phyloP scores from a whole-genome alignment of 2,329 filamentous ascomycete genomes.

The Fusarium verticillioides region DNA sequence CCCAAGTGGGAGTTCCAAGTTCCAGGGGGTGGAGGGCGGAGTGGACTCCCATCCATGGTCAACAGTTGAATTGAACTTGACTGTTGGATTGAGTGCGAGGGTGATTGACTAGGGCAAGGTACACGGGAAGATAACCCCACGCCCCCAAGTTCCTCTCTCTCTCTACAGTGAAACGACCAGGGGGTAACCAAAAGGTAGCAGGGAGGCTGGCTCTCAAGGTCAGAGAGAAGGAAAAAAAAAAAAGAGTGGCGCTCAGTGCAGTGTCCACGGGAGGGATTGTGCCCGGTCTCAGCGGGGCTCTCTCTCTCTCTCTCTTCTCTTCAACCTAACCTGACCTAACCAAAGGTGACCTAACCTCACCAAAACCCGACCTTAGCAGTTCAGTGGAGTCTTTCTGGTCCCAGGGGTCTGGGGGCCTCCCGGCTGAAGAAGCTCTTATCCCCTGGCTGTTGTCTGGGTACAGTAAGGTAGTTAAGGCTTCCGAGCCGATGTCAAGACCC shows the following conservation, averaged over 20 bases:
- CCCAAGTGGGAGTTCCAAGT: slow-evolving; percentile 32
- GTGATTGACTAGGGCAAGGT: slow-evolving; percentile 26
- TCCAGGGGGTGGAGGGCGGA: slow-evolving; percentile 37
- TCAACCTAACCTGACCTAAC: slow-evolving; percentile 3
- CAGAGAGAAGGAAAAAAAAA: background rate
- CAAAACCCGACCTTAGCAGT: slow-evolving; percentile 21
- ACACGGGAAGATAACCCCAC: slow-evolving; percentile 36
- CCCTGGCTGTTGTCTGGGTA: slow-evolving; percentile 29
- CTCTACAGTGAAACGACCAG: slow-evolving; percentile 25
- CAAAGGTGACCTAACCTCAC: slow-evolving; percentile 7
- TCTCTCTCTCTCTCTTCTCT: background rate
- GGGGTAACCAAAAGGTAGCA: slow-evolving; percentile 11
- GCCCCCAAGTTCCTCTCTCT: slow-evolving; percentile 17
- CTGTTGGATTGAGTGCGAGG: background rate
- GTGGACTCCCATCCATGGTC: slow-evolving; percentile 13
- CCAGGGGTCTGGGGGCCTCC: slow-evolving; percentile 22
- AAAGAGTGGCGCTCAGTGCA: slow-evolving; percentile 23
- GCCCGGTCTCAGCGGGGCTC: slow-evolving; percentile 32
- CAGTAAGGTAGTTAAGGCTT: slow-evolving; percentile 13
- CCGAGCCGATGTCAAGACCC: slow-evolving; percentile 27
- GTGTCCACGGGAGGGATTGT: slow-evolving; percentile 28
- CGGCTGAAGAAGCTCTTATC: slow-evolving; percentile 22
- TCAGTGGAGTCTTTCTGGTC: slow-evolving; percentile 21
- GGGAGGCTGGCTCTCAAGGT: slow-evolving; percentile 27
- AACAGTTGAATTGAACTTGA: background rate